A percentile compares a stretch with the other conserved stretches of the same genome.
Evolutionary conservation across 2,329 filamentous ascomycete species (phyloP).

Genomic region (Drechslerella stenobrocha): DNA sequence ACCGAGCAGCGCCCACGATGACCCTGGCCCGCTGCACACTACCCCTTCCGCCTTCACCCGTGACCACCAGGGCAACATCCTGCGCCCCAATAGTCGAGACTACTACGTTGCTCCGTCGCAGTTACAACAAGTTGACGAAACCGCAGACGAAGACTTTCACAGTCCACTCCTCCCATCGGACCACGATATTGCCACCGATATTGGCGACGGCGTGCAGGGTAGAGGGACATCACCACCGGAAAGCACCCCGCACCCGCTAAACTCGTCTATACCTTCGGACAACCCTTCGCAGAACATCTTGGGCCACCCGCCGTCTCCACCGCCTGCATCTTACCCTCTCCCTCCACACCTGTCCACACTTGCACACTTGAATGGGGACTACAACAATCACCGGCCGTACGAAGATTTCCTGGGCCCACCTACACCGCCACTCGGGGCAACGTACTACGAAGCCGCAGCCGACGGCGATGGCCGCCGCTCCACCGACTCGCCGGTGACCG

Average conservation of each 20-base stretch:
- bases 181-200: too few species aligned
- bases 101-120: constrained; percentile 26
- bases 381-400: not conserved
- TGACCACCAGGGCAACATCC: constrained; percentile 3
- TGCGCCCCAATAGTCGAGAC: constrained; percentile 24
- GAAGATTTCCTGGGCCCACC: constrained; percentile 1
- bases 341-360: not conserved
- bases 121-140: constrained; percentile 30
- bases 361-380: not conserved
- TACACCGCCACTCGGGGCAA: constrained; percentile 30
- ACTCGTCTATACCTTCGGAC: constrained; percentile 15
- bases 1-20: not conserved
- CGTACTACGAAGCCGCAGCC: constrained; percentile 24
- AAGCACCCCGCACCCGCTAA: not conserved
- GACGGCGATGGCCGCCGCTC: constrained; percentile 1
- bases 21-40: not conserved
- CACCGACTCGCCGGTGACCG: constrained; percentile 30
- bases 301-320: constrained; percentile 1
- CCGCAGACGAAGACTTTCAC: constrained; percentile 1
- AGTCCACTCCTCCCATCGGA: too few species aligned
- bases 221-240: not conserved
- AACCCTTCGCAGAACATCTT: constrained; percentile 14
- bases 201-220: too few species aligned
- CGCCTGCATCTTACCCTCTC: not conserved
- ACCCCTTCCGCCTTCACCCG: not conserved